phyloP scores from a whole-genome alignment of 352 stramenopile species.

The Globisporangium apiculatum region DNA sequence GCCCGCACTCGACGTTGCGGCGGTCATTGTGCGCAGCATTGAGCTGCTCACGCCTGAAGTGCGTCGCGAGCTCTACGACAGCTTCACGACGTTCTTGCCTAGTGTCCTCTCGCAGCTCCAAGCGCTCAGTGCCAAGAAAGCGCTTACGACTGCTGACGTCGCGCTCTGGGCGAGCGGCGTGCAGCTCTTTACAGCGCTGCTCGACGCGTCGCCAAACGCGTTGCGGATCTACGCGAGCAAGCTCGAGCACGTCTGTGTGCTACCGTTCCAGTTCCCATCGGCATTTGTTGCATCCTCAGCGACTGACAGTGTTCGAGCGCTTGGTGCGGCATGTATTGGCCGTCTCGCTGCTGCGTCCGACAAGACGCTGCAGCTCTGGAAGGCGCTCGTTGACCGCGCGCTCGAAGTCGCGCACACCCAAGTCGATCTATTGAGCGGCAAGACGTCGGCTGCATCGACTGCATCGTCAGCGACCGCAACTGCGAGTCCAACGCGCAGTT shows the following conservation, averaged over 20 bases:
- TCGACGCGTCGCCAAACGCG: slow-evolving; percentile 46
- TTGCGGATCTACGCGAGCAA: slow-evolving; percentile 52
- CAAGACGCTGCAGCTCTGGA: slow-evolving; percentile 55
- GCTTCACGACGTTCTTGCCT: slow-evolving; percentile 52
- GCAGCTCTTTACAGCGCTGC: slow-evolving; percentile 35
- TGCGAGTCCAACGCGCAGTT: slow-evolving; percentile 48
- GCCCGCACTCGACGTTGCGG: slow-evolving; percentile 35
- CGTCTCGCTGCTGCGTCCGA: slow-evolving; percentile 54
- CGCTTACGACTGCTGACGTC: slow-evolving; percentile 19
- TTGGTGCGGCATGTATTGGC: slow-evolving; percentile 35
- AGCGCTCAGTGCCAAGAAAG: slow-evolving; percentile 19
- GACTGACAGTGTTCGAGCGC: slow-evolving; percentile 10
- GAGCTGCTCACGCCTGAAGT: slow-evolving; percentile 48
- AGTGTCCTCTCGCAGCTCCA: slow-evolving; percentile 36
- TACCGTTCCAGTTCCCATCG: slow-evolving; percentile 23
- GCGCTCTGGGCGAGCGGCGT: slow-evolving; percentile 25
- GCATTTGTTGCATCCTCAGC: slow-evolving; percentile 15
- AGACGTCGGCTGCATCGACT: slow-evolving; percentile 19
- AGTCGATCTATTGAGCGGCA: slow-evolving; percentile 57
- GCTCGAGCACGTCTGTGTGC: slow-evolving; percentile 45
- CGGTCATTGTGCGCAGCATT: slow-evolving; percentile 36
- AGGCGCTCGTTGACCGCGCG: slow-evolving; percentile 50
- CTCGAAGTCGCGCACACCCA: slow-evolving; percentile 58
- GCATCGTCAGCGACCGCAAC: slow-evolving; percentile 24
- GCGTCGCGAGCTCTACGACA: slow-evolving; percentile 53